A percentile compares a stretch with the other conserved stretches of the same genome.
Evolutionary conservation across 1,284 basidiomycete species (phyloP).

Genomic region (Thelephora terrestris): DNA sequence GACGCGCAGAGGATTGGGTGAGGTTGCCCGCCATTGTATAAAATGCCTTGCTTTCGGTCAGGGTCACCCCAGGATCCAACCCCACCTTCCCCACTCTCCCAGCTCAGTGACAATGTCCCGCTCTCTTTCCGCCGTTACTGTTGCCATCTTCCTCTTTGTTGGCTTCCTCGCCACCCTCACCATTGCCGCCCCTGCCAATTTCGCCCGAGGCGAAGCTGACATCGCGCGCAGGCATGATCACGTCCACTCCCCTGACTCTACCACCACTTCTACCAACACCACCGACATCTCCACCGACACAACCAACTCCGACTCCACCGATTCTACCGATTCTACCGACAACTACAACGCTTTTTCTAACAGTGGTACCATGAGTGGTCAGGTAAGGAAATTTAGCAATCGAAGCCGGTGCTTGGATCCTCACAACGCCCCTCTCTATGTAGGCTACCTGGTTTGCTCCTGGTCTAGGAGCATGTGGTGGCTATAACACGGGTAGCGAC

Average conservation of each 20-base stretch:
- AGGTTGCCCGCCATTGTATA: background rate
- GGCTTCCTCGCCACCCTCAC: background rate
- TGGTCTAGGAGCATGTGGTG: slow-evolving; percentile 6
- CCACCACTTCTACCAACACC: background rate
- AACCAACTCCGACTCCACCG: background rate
- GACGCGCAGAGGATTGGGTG: background rate
- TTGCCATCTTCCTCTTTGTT: background rate
- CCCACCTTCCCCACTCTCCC: background rate
- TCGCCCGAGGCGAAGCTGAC: background rate
- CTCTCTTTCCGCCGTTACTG: background rate
- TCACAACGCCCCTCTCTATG: too few relatives aligned
- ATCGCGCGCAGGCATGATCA: background rate
- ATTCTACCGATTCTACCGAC: background rate
- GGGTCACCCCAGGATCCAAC: background rate
- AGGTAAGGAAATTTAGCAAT: too few relatives aligned
- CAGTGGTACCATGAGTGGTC: too few relatives aligned
- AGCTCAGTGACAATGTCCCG: background rate
- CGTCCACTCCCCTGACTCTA: background rate
- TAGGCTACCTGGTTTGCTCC: slow-evolving; percentile 2
- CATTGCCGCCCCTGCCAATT: background rate
- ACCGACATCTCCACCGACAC: background rate
- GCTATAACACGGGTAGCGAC: slow-evolving; percentile 6
- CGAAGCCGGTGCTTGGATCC: too few relatives aligned
- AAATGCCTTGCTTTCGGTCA: background rate
- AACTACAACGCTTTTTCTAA: too few relatives aligned